Percentiles rank a stretch among this genome's conserved stretches.
Evolutionary conservation across 306 rosid genomes (phyloP).

Genomic region (Carpinus fangiana): DNA sequence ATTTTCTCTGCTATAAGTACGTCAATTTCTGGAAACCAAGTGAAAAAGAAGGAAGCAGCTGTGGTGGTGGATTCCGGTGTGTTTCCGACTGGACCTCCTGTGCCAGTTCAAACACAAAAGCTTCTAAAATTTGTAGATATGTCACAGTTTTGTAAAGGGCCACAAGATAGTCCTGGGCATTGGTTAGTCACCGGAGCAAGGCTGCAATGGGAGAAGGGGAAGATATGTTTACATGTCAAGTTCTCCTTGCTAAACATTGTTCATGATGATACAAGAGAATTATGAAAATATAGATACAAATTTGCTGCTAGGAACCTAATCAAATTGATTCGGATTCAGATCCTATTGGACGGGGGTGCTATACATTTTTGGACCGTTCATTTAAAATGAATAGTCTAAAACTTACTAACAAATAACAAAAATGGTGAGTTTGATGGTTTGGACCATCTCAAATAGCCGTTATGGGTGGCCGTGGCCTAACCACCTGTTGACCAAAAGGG

Average conservation of each 20-base stretch:
- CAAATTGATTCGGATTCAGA: neutral
- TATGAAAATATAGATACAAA: neutral
- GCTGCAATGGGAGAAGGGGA: constrained; percentile 72
- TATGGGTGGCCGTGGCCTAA: too few relatives aligned
- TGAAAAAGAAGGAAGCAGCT: constrained; percentile 36
- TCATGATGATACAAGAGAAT: constrained; percentile 8
- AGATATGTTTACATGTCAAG: constrained; percentile 68
- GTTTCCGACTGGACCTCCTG: constrained; percentile 81
- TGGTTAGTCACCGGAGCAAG: constrained; percentile 89
- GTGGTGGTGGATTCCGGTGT: constrained; percentile 79
- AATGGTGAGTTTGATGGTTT: too few relatives aligned
- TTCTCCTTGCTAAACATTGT: constrained; percentile 64
- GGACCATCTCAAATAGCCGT: too few relatives aligned
- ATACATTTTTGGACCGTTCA: too few relatives aligned
- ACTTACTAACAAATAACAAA: too few relatives aligned
- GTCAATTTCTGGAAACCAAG: constrained; percentile 45
- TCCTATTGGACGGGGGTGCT: too few relatives aligned
- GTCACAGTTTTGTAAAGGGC: constrained; percentile 64
- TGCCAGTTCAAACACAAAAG: constrained; percentile 55
- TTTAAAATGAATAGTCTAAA: too few relatives aligned
- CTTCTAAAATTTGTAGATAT: constrained; percentile 71
- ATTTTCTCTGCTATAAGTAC: constrained; percentile 67
- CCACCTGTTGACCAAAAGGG: too few relatives aligned
- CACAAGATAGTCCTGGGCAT: constrained; percentile 84
- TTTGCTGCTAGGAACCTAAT: too few relatives aligned